phyloP scores from a whole-genome alignment of 1,139 yeast species.

The Debaryomycetaceae sp. region DNA sequence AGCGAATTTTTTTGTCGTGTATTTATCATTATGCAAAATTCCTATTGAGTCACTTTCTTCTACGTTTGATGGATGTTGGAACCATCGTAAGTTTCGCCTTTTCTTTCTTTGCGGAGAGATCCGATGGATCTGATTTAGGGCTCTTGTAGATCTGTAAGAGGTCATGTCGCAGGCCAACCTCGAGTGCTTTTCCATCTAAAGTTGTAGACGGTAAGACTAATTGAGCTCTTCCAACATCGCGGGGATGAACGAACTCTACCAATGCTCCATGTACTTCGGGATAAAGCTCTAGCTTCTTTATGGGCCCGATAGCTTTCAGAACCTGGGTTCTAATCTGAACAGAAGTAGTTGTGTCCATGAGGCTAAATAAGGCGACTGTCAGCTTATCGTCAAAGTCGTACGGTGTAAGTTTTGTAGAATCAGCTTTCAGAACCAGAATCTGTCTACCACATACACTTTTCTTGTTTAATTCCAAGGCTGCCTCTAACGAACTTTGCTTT shows the following conservation, averaged over 20 bases:
- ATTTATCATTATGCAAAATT: background rate
- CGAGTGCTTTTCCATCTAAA: constrained; percentile 33
- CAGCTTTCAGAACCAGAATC: constrained; percentile 42
- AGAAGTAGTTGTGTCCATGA: constrained; percentile 45
- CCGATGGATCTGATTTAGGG: background rate
- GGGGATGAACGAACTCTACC: constrained; percentile 45
- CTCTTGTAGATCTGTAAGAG: constrained; percentile 9
- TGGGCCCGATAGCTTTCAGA: constrained; percentile 29
- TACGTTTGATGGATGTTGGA: constrained; percentile 7
- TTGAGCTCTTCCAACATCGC: constrained; percentile 57
- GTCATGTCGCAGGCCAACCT: constrained; percentile 36
- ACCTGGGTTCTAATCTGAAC: constrained; percentile 37
- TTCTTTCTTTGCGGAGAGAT: constrained; percentile 5
- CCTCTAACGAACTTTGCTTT: constrained; percentile 32
- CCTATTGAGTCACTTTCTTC: constrained; percentile 1
- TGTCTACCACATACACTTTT: constrained; percentile 35
- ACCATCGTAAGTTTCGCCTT: constrained; percentile 8
- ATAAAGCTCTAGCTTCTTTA: constrained; percentile 40
- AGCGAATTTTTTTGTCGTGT: background rate
- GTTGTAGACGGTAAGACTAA: constrained; percentile 43
- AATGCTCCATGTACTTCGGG: constrained; percentile 52
- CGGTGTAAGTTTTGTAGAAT: constrained; percentile 8
- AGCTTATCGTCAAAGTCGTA: constrained; percentile 23
- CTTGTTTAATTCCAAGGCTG: constrained; percentile 39
- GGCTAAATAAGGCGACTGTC: constrained; percentile 43